These are phyloP conservation scores for Blastocladiella emersonii DNA, from an alignment of 371 early-diverging fungal genomes.

Conservation along the genomic window DNA sequence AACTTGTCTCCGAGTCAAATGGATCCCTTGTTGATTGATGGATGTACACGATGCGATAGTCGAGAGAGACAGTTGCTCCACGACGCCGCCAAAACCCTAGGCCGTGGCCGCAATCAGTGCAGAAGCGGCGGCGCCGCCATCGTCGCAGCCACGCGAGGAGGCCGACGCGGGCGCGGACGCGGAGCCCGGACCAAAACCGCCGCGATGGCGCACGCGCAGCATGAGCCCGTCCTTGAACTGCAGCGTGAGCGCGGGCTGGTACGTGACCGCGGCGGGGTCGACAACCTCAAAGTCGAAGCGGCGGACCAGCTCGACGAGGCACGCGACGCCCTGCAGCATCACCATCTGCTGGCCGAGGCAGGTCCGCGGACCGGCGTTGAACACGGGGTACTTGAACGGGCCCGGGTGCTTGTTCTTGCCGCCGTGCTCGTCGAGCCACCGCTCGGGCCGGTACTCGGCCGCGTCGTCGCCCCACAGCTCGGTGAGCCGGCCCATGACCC, in stretches of 20 bases:
- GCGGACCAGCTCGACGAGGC: background rate
- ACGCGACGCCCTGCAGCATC: background rate
- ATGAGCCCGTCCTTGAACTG: constrained; percentile 3
- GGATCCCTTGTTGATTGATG: no score
- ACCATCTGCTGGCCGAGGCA: constrained; percentile 4
- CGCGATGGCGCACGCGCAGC: background rate
- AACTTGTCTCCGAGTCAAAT: no score
- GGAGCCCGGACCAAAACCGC: no score
- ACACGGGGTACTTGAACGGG: constrained; percentile 20
- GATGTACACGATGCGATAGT: no score
- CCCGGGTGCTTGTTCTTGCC: constrained; percentile 9
- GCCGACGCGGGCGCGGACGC: no score
- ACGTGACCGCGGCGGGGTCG: background rate
- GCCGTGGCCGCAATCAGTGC: no score
- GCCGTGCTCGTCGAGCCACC: constrained; percentile 31
- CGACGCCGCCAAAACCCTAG: no score
- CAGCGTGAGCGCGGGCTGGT: constrained; percentile 4
- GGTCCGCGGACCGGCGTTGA: constrained; percentile 31
- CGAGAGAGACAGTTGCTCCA: no score
- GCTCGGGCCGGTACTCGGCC: constrained; percentile 39
- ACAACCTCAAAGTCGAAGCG: constrained; percentile 4
- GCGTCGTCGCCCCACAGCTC: constrained; percentile 48
- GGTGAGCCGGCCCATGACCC: constrained; percentile 35
- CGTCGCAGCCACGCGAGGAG: no score
- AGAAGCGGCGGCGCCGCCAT: no score